These are phyloP conservation scores for Coccomyxa sp. DNA, from an alignment of 139 green algal species.

Conservation along the genomic window DNA sequence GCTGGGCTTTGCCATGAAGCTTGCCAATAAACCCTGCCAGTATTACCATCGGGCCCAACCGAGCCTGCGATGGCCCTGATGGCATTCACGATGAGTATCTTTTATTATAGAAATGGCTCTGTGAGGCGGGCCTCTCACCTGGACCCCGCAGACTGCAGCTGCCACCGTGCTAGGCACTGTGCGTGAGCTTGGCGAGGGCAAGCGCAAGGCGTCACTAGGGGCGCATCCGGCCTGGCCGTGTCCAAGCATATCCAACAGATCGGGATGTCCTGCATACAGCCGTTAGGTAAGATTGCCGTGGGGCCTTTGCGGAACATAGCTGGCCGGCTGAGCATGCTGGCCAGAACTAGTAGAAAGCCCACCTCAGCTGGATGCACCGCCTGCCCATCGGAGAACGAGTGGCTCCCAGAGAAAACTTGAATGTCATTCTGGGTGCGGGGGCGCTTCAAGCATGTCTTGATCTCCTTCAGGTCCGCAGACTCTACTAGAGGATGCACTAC, in stretches of 20 bases:
- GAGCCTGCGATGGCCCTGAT: too few relatives aligned
- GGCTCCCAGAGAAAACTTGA: slow-evolving; percentile 2
- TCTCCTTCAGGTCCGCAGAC: not conserved
- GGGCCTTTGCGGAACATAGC: too few relatives aligned
- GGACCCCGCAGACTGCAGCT: slow-evolving; percentile 79
- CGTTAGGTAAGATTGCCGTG: too few relatives aligned
- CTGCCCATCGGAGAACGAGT: not conserved
- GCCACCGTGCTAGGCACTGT: slow-evolving; percentile 73
- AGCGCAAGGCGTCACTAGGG: slow-evolving; percentile 55
- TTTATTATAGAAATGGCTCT: too few relatives aligned
- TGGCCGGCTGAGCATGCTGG: too few relatives aligned
- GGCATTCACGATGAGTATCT: too few relatives aligned
- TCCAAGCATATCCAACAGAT: slow-evolving; percentile 87
- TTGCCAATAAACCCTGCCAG: too few relatives aligned
- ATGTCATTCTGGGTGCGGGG: slow-evolving; percentile 6
- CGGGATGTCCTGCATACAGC: slow-evolving; percentile 16
- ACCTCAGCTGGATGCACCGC: not conserved
- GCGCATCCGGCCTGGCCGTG: slow-evolving; percentile 4
- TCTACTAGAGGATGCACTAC: not conserved
- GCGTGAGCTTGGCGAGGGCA: slow-evolving; percentile 68
- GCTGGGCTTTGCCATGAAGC: too few relatives aligned
- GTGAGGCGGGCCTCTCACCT: slow-evolving; percentile 52
- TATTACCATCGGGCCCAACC: too few relatives aligned
- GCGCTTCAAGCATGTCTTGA: not conserved
- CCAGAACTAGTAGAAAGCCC: too few relatives aligned